Evolutionary conservation across 2,329 filamentous ascomycete genomes (phyloP).

Genomic region (Ophiostoma angusticollis): DNA sequence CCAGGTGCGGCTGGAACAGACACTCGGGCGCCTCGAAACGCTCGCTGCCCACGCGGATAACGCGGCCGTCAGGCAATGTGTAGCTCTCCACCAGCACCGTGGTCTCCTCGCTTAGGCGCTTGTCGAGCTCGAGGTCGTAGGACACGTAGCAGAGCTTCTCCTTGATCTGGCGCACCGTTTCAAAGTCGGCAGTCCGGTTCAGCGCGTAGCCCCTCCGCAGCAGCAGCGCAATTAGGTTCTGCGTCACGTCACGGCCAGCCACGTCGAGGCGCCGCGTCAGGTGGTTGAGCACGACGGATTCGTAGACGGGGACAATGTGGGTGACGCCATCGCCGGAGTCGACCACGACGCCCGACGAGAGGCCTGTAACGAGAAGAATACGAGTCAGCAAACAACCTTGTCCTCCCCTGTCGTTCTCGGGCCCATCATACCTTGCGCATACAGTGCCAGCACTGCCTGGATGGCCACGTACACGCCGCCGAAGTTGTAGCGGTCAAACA

Average conservation of each 20-base stretch:
- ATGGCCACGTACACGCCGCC: slow-evolving; percentile 97
- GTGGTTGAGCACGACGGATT: slow-evolving; percentile 95
- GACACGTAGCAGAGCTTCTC: slow-evolving; percentile 99
- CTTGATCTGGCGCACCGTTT: slow-evolving; percentile 98
- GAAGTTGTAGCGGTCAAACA: slow-evolving; percentile 96
- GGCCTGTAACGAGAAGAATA: slow-evolving; percentile 37
- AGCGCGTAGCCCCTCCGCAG: slow-evolving; percentile 89
- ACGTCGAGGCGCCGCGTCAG: slow-evolving; percentile 89
- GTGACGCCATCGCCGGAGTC: slow-evolving; percentile 98
- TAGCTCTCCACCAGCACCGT: slow-evolving; percentile 96
- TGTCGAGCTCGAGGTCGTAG: slow-evolving; percentile 93
- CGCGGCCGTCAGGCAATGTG: slow-evolving; percentile 88
- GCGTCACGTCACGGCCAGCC: slow-evolving; percentile 92
- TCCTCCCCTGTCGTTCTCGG: too few relatives aligned
- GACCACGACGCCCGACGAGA: slow-evolving; percentile 91
- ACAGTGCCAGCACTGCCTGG: slow-evolving; percentile 88
- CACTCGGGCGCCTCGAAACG: slow-evolving; percentile 97
- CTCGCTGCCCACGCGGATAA: slow-evolving; percentile 92
- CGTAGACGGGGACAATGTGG: slow-evolving; percentile 96
- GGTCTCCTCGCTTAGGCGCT: slow-evolving; percentile 90
- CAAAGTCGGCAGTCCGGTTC: slow-evolving; percentile 96
- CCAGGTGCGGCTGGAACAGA: slow-evolving; percentile 94
- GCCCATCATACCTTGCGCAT: slow-evolving; percentile 62
- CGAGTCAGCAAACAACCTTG: background rate
- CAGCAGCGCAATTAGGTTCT: slow-evolving; percentile 90